Base-by-base conservation (phyloP, 306 rosid genomes). In the Echinosophora koreensis region DNA sequence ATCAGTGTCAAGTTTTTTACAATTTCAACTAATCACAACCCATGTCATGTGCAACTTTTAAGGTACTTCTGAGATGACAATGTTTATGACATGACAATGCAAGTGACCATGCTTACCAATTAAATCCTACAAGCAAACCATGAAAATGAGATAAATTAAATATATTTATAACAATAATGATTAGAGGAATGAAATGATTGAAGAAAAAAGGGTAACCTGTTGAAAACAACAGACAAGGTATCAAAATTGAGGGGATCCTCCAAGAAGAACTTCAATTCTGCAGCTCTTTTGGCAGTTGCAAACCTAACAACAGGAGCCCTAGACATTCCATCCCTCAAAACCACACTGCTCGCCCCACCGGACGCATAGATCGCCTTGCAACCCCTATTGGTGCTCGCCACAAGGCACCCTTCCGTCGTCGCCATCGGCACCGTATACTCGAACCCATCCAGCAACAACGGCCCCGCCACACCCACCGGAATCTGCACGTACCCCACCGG, bases 401-500 rank as follows among this genome's bases (percentile, higher is more conserved):
- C 98, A 64, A 94, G 82, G 70, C 95, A 89, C 32, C 98, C 98
- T 51, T 94, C 98, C 0, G 98, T 94, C 10, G 98, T 94, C 0
- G 97, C 98, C 98, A 94, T 94, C 7, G 98, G 97, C 10, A 94
- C 83, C 2, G 90, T 85, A 60, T 86, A 82, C 80, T 94, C 93
- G 8, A 77, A 81, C 39, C 97, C 97, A 35, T 94, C 93, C 1
- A 94, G 85, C 79, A 82, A 47, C 88, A 94, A 72, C 4, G 98
- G 98, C 4, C 98, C 98, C 10, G 95, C 98, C 0, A 92, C 84
- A 15, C 98, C 98, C 73, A 94, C 97, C 15, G 98, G 98, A 88
- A 94, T 86, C 71, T 92, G 97, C 2, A 94, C 51, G 14, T 77
- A 94, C 1, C 98, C 98, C 11, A 94, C 80, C 35, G 98, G 98